Base-by-base conservation (phyloP, 495 filamentous ascomycete species). In the Aspergillus affinis region DNA sequence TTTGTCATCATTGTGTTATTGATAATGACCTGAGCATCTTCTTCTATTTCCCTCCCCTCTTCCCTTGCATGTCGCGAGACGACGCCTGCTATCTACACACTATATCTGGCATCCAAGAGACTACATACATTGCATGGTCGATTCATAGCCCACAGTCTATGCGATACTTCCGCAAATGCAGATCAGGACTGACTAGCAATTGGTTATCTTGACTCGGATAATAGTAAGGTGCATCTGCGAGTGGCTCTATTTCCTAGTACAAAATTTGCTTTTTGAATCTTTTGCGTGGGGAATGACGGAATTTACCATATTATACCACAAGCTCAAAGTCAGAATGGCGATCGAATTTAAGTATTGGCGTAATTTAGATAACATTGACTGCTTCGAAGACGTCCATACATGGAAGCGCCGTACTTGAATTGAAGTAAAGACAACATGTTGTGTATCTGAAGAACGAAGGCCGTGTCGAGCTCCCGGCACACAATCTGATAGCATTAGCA, bases 11-110 rank as follows among this genome's bases (percentile, higher is more conserved):
- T 63, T 62, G 58, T 65, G 68, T 72, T 70, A 67, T 71, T 75
- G 73, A 69, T 66, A 68, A 66, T 63, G 61, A 74, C 63, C 72
- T 68, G 58, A 62, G 68, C 69, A 68, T 74, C 46, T 64, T 65
- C 53, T 61, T 58, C 59, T 64, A 41, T 41, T 41, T 68, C 67
- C 59, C 23, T 26, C 23, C 23, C 4, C 23, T 26, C 23, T 26
- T 64, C 61, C 56, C 63, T 64, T 65, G 55, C 59, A 52, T 62
- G 63, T 65, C 65, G 62, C 64, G 52, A 69, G 65, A 61, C 63
- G 65, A 71, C 67, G 51, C 20, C 41, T 58, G 58, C 57, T 69
- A 58, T 41, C 51, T 64, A 60, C 65, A 58, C 26, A 52, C 56
- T 58, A 57, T 57, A 56, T 58, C 62, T 65, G 59, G 60, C 54